Evolutionary conservation across 768 basidiomycete genomes (phyloP).

Genomic region (Russula sp.): DNA sequence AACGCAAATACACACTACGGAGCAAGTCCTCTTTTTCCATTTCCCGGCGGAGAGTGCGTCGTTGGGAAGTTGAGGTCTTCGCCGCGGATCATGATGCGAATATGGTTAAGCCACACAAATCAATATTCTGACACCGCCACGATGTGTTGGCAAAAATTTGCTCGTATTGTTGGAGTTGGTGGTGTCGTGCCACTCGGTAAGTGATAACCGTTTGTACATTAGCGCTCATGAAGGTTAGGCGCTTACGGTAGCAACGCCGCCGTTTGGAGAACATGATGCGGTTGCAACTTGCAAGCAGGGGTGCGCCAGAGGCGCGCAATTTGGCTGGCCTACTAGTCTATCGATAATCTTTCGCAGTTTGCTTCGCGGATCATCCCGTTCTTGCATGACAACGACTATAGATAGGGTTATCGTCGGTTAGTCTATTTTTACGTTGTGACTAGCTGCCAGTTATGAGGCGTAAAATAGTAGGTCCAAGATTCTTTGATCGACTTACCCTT

Average conservation of each 20-base stretch:
- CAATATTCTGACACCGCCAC: neutral
- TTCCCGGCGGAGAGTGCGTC: neutral
- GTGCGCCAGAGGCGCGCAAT: neutral
- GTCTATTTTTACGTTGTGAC: slow-evolving; percentile 1
- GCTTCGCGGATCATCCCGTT: neutral
- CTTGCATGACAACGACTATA: neutral
- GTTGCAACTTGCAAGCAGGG: too few relatives aligned
- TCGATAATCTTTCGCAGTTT: neutral
- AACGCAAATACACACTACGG: neutral
- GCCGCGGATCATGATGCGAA: slow-evolving; percentile 3
- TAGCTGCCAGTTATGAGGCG: neutral
- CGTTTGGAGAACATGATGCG: neutral
- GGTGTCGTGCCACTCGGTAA: too few relatives aligned
- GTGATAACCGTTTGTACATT: neutral
- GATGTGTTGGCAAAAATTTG: neutral
- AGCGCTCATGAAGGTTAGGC: neutral
- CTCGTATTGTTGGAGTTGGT: neutral
- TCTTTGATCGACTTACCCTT: neutral
- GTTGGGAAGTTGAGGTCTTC: neutral
- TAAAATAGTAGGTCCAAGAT: neutral
- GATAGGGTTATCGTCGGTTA: slow-evolving; percentile 1
- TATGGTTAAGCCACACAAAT: neutral
- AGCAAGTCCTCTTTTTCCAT: neutral
- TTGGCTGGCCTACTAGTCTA: neutral
- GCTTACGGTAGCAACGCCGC: neutral